Conservation (phyloP, 345 rosid genomes). For the Balakata baccata region DNA sequence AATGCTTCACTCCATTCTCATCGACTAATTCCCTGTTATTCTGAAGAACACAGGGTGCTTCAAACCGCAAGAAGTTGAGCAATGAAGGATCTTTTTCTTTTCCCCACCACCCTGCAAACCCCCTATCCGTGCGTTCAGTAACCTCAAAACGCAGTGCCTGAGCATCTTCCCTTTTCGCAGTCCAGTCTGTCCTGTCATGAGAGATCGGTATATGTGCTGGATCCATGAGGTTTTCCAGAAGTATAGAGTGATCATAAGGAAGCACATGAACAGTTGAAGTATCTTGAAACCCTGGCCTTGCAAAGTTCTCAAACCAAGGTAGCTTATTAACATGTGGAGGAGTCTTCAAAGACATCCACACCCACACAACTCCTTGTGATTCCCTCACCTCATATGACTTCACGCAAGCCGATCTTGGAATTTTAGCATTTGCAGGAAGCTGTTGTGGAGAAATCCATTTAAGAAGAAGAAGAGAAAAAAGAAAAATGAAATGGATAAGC, state of each 20-base stretch:
- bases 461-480: background rate
- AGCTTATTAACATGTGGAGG: constrained; percentile 59
- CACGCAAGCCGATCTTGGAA: constrained; percentile 78
- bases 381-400: constrained; percentile 66
- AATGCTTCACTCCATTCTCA: constrained; percentile 63
- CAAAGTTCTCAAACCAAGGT: constrained; percentile 89
- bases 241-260: constrained; percentile 93
- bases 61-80: constrained; percentile 58
- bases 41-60: constrained; percentile 80
- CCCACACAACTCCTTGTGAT: constrained; percentile 92
- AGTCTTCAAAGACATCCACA: constrained; percentile 79
- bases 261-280: constrained; percentile 74
- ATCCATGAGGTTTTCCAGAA: constrained; percentile 95
- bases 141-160: constrained; percentile 73
- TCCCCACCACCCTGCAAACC: constrained; percentile 94
- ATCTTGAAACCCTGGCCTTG: constrained; percentile 73
- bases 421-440: constrained; percentile 77
- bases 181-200: constrained; percentile 83
- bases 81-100: constrained; percentile 49
- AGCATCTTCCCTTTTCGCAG: constrained; percentile 84
- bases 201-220: constrained; percentile 95
- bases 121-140: constrained; percentile 61
- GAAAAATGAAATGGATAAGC: background rate
- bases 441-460: constrained; percentile 21
- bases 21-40: constrained; percentile 60